Evolutionary conservation across 164 flowering plant genomes (phyloP).

Genomic region (Nymphaea colorata): DNA sequence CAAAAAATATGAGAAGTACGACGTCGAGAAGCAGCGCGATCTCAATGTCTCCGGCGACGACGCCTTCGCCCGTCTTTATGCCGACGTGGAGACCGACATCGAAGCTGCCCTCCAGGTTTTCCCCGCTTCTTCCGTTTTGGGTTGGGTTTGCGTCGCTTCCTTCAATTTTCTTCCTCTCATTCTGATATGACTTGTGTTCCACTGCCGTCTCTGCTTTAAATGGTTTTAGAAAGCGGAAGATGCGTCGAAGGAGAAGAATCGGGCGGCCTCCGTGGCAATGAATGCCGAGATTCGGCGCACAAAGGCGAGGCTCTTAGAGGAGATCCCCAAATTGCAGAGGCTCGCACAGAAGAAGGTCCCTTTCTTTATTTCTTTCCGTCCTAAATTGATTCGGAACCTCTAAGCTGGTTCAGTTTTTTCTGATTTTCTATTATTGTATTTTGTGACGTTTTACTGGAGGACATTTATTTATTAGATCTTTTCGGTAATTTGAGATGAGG

Average conservation of each 20-base stretch:
- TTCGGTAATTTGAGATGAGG: too few relatives aligned
- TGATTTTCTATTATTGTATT: background rate
- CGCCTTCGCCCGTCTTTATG: constrained; percentile 79
- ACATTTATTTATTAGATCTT: too few relatives aligned
- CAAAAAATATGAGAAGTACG: constrained; percentile 82
- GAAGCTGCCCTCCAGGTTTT: constrained; percentile 58
- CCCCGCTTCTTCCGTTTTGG: too few relatives aligned
- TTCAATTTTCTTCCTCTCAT: constrained; percentile 4
- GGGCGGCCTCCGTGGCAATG: constrained; percentile 79
- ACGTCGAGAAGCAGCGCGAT: constrained; percentile 68
- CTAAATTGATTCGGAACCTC: background rate
- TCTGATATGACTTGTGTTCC: background rate
- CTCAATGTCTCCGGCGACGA: constrained; percentile 62
- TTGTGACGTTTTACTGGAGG: background rate
- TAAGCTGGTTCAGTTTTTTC: background rate
- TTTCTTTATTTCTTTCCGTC: background rate
- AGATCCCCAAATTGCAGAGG: constrained; percentile 80
- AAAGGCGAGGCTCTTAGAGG: constrained; percentile 80
- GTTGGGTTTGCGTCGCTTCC: background rate
- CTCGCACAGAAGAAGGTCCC: constrained; percentile 74
- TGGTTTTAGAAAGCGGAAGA: constrained; percentile 56
- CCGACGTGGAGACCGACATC: constrained; percentile 57
- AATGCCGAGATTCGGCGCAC: constrained; percentile 91
- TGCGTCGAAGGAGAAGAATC: constrained; percentile 55
- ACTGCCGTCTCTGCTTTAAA: background rate